These are phyloP conservation scores for Myxozyma sirexii DNA, from an alignment of 805 yeast genomes.

Conservation along the genomic window DNA sequence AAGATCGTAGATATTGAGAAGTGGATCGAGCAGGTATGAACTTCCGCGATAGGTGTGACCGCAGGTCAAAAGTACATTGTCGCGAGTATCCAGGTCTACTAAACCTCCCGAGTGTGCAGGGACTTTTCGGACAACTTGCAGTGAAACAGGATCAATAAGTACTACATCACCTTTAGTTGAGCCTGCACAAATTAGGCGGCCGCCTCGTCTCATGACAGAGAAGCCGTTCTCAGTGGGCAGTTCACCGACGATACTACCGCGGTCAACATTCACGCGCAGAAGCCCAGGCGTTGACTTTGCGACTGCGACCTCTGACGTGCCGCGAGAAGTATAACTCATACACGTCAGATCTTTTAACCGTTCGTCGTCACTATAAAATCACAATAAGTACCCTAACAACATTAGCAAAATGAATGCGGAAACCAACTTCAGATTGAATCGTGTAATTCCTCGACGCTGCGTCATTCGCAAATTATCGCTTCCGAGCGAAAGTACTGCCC, in stretches of 20 bases:
- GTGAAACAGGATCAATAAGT: slow-evolving; percentile 44
- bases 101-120: slow-evolving; percentile 46
- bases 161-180: slow-evolving; percentile 43
- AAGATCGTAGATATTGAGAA: slow-evolving; percentile 80
- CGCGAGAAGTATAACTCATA: slow-evolving; percentile 39
- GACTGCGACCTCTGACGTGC: slow-evolving; percentile 42
- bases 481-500: slow-evolving; percentile 63
- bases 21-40: slow-evolving; percentile 65
- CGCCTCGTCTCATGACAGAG: slow-evolving; percentile 40
- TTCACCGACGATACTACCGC: slow-evolving; percentile 42
- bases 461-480: slow-evolving; percentile 55
- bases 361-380: slow-evolving; percentile 8
- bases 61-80: slow-evolving; percentile 63
- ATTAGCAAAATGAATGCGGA: not conserved
- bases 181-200: slow-evolving; percentile 43
- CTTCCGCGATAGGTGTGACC: slow-evolving; percentile 59
- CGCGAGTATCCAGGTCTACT: slow-evolving; percentile 45
- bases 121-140: slow-evolving; percentile 39
- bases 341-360: slow-evolving; percentile 36
- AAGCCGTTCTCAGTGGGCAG: slow-evolving; percentile 35
- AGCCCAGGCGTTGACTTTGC: slow-evolving; percentile 41
- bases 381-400: not conserved
- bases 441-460: slow-evolving; percentile 58
- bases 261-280: slow-evolving; percentile 43
- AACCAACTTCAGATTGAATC: slow-evolving; percentile 37